Evolutionary conservation across 345 rosid genomes (phyloP).

Genomic region (Salix caprea): DNA sequence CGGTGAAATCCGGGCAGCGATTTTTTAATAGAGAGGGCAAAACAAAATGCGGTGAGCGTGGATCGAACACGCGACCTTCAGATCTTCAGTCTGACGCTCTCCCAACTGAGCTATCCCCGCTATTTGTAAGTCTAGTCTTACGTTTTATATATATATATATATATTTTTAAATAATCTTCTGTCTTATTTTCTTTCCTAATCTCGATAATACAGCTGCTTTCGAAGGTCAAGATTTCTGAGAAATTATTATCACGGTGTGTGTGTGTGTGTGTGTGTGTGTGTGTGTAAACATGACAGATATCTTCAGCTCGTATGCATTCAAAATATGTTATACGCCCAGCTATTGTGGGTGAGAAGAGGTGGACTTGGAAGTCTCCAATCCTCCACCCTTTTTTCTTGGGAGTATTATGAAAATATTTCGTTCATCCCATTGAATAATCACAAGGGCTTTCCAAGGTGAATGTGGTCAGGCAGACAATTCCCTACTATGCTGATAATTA

Average conservation of each 20-base stretch:
- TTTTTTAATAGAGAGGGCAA: no score
- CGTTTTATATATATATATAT: no score
- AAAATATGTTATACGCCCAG: background rate
- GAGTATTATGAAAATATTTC: background rate
- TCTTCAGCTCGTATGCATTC: background rate
- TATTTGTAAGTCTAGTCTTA: fast-evolving
- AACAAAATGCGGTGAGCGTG: constrained; percentile 68
- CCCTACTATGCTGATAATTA: background rate
- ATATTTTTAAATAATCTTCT: no score
- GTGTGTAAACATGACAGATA: background rate
- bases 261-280: background rate
- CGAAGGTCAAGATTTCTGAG: background rate
- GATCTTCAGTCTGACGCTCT: constrained; percentile 99
- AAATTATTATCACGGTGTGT: background rate
- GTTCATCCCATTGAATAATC: background rate
- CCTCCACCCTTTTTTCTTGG: background rate
- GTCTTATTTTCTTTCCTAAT: no score
- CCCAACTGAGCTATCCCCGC: constrained; percentile 99
- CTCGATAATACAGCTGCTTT: no score
- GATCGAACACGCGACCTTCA: constrained; percentile 98
- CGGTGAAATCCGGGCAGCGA: no score
- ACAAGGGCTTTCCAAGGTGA: background rate
- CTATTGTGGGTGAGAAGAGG: background rate
- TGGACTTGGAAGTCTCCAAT: background rate
- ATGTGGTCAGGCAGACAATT: background rate